These are phyloP conservation scores for Fusarium sp. DNA, from an alignment of 2,329 filamentous ascomycete species.

Conservation along the genomic window DNA sequence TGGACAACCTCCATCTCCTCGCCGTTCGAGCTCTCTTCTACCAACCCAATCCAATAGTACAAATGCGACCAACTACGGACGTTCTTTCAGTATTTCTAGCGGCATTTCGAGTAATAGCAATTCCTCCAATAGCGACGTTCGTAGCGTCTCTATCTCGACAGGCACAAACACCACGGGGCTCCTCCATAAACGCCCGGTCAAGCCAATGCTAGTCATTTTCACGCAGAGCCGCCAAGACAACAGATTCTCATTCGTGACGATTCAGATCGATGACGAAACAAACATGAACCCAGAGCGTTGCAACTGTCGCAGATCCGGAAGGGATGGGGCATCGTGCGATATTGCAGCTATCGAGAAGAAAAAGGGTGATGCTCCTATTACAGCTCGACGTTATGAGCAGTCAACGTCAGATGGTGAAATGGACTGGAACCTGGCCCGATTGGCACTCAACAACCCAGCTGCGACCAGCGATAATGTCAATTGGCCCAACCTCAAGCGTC, in stretches of 20 bases:
- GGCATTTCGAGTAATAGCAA: slow-evolving; percentile 44
- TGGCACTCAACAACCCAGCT: slow-evolving; percentile 49
- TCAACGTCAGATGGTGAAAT: slow-evolving; percentile 20
- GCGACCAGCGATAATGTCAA: slow-evolving; percentile 34
- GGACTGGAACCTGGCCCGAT: slow-evolving; percentile 51
- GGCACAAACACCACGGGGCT: slow-evolving; percentile 49
- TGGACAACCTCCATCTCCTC: slow-evolving; percentile 36
- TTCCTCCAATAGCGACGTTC: slow-evolving; percentile 45
- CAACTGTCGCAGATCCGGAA: slow-evolving; percentile 50
- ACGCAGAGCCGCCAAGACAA: slow-evolving; percentile 44
- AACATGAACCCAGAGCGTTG: slow-evolving; percentile 53
- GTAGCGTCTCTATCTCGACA: slow-evolving; percentile 46
- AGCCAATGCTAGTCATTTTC: slow-evolving; percentile 54
- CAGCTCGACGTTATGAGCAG: slow-evolving; percentile 49
- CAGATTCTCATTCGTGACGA: slow-evolving; percentile 48
- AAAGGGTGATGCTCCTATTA: slow-evolving; percentile 45
- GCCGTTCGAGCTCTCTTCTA: slow-evolving; percentile 28
- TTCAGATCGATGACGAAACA: slow-evolving; percentile 52
- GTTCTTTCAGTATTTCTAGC: slow-evolving; percentile 45
- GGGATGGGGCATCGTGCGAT: slow-evolving; percentile 43
- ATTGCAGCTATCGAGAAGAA: slow-evolving; percentile 48
- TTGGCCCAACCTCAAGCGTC: slow-evolving; percentile 48
- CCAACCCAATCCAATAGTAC: slow-evolving; percentile 17
- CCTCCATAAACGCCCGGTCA: slow-evolving; percentile 50
- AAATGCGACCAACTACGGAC: slow-evolving; percentile 24